A percentile compares a stretch with the other conserved stretches of the same genome.
These are phyloP conservation scores for Avena atlantica DNA, from an alignment of 176 grass and related monocot genomes.

Conservation along the genomic window DNA sequence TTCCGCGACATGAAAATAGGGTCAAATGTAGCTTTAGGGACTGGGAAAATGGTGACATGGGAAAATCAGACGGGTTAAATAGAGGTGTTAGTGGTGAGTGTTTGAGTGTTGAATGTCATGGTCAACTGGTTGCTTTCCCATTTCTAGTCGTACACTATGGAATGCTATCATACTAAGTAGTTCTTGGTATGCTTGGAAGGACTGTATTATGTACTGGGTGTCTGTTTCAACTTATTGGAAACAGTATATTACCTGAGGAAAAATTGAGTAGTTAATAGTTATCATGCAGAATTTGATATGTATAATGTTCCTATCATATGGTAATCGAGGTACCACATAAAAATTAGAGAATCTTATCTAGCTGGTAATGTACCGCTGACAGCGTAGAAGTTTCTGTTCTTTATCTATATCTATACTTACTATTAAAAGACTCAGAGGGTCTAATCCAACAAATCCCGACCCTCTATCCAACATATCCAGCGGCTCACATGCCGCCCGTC, in stretches of 20 bases:
- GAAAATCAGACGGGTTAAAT: not conserved
- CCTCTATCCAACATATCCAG: too few species aligned
- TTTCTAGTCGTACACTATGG: not conserved
- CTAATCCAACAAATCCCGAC: too few species aligned
- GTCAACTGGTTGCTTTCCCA: conserved; percentile 1
- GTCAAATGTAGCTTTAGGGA: conserved; percentile 14
- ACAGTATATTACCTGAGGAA: not conserved
- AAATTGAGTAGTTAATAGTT: not conserved
- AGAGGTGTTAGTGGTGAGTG: not conserved
- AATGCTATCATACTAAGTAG: conserved; percentile 26
- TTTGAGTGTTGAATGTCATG: not conserved
- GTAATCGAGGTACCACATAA: conserved; percentile 1
- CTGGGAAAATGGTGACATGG: not conserved
- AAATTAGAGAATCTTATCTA: not conserved
- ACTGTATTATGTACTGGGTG: not conserved
- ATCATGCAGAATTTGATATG: conserved; percentile 1
- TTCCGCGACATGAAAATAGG: not conserved
- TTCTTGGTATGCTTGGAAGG: not conserved
- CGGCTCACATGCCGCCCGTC: too few species aligned
- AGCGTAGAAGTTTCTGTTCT: conserved; percentile 28
- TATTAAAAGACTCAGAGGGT: too few species aligned
- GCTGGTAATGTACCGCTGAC: not conserved
- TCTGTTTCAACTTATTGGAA: conserved; percentile 7
- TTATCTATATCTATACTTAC: not conserved
- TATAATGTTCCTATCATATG: not conserved